phyloP scores from a whole-genome alignment of 306 rosid species.

The Vicia villosa region DNA sequence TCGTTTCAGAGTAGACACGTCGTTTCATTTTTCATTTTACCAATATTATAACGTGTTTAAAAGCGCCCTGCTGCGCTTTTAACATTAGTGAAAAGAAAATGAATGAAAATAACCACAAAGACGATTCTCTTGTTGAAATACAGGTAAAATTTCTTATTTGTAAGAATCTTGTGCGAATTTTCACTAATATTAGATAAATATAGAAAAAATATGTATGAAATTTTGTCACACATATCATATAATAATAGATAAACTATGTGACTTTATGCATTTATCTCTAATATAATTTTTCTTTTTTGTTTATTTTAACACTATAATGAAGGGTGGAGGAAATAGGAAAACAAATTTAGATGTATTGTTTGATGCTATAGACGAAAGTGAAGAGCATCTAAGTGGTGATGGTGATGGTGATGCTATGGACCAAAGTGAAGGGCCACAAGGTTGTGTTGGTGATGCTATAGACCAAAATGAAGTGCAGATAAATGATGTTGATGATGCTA shows the following conservation, averaged over 20 bases:
- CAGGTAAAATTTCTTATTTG: neutral
- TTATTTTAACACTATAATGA: neutral
- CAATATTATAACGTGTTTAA: neutral
- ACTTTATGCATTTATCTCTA: neutral
- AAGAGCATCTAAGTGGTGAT: too few species aligned
- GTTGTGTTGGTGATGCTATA: too few species aligned
- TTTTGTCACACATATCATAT: neutral
- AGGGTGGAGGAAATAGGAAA: neutral
- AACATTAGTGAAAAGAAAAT: neutral
- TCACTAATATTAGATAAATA: neutral
- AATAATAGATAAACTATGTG: neutral
- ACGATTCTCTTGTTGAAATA: neutral
- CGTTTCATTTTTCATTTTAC: neutral
- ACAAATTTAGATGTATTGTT: neutral
- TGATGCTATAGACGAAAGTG: neutral
- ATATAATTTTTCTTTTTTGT: neutral
- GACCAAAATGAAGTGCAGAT: too few species aligned
- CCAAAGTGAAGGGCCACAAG: too few species aligned
- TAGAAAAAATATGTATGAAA: neutral
- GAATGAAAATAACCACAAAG: neutral
- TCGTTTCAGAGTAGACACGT: too few species aligned
- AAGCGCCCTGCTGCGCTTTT: neutral
- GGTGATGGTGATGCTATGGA: too few species aligned
- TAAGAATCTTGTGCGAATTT: neutral
- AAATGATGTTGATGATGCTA: too few species aligned